Evolutionary conservation across 768 basidiomycete species (phyloP).

Genomic region (Pleurotus djamor): DNA sequence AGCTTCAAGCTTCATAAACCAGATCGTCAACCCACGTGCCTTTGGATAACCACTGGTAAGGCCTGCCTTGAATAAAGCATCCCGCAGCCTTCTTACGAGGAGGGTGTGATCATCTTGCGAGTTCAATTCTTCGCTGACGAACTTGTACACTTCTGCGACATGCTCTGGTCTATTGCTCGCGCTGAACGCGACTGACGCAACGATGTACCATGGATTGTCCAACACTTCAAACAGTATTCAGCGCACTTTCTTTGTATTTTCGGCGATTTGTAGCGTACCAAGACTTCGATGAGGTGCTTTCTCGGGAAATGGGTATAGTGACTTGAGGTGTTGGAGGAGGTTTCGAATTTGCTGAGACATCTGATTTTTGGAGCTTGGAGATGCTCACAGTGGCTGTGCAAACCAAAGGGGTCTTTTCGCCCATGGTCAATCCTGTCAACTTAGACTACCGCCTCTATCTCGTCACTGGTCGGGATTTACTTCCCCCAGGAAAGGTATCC

Average conservation of each 20-base stretch:
- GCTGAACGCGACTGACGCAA: slow-evolving; percentile 54
- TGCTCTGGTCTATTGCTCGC: slow-evolving; percentile 59
- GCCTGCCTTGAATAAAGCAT: slow-evolving; percentile 62
- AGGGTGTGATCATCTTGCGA: slow-evolving; percentile 31
- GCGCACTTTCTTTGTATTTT: not conserved
- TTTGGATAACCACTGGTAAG: slow-evolving; percentile 55
- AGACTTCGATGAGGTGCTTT: not conserved
- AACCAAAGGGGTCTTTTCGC: too few species aligned
- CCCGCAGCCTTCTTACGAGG: slow-evolving; percentile 55
- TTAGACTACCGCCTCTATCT: slow-evolving; percentile 80
- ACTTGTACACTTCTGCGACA: slow-evolving; percentile 51
- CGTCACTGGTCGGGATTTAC: slow-evolving; percentile 77
- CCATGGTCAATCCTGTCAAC: not conserved
- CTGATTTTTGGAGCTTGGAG: too few species aligned
- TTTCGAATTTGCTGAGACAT: too few species aligned
- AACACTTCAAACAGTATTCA: slow-evolving; percentile 9
- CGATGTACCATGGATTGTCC: slow-evolving; percentile 56
- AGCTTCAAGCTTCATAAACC: too few species aligned
- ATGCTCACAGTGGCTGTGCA: too few species aligned
- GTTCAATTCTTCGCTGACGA: slow-evolving; percentile 44
- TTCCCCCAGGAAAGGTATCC: slow-evolving; percentile 74
- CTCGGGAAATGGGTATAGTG: too few species aligned
- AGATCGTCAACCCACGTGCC: too few species aligned
- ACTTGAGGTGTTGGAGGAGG: too few species aligned
- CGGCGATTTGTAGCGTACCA: not conserved